Base-by-base conservation (phyloP, 768 basidiomycete species). In the Hypsizygus marmoreus region DNA sequence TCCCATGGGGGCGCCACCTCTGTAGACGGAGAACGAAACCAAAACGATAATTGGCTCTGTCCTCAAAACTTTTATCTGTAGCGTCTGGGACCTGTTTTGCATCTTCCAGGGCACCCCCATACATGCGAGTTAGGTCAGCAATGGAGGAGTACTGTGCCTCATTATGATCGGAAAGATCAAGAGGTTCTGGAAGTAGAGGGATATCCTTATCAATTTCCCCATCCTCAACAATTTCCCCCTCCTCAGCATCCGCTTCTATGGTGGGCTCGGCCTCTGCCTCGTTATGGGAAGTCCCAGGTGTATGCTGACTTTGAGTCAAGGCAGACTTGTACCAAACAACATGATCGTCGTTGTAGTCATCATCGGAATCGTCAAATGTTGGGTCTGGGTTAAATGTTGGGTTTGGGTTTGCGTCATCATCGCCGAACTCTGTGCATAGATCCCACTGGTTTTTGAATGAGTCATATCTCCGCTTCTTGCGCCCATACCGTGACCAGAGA, bases 391-490 rank as follows among this genome's bases (percentile, higher is more conserved):
- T 6, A 26, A 22, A 28, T 29, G 31, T 13, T 36, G 25, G 12
- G 41, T 49, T 32, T 32, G 25, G 16, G 55, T 45, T n/a, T n/a
- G n/a, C n/a, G n/a, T n/a, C n/a, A n/a, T 43, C 32, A 17, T 37
- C 43, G n/a, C 38, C 43, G 19, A 53, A 49, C 17, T 46, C 44
- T 5, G 22, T 32, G 44, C 59, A 59, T 3, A 61, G 33, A 40
- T 60, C 59, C 55, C 59, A 60, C 36, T 58, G 52, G 42, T 60
- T 43, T 12, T 25, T 30, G 36, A 54, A 54, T 13, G 49, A 40
- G 41, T 60, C 43, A 35, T 53, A 60, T 36, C 47, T 29, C 11
- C 47, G 36, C 37, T 60, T 57, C 7, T 17, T 50, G 6, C 6
- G 4, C n/a, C 16, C 19, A 47, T 50, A 60, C 24, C 34, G 24